Evolutionary conservation across 2,329 filamentous ascomycete species (phyloP).

Genomic region (Botrytis hyacinthi): DNA sequence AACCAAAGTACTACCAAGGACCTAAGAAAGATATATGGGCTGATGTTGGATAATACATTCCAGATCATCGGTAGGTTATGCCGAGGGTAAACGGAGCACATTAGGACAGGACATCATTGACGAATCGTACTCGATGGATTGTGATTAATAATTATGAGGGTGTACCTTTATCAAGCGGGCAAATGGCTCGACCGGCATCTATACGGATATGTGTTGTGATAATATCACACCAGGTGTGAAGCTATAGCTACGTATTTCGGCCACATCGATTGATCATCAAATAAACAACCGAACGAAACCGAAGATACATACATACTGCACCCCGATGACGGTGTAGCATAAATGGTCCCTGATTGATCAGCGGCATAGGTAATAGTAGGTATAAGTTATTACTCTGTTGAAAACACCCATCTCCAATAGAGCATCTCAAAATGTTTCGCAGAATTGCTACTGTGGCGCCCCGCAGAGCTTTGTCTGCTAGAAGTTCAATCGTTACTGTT

Average conservation of each 20-base stretch:
- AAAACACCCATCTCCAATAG: constrained; percentile 1
- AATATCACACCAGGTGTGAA: neutral
- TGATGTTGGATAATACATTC: neutral
- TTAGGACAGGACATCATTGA: neutral
- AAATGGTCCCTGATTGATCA: neutral
- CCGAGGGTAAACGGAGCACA: constrained; percentile 17
- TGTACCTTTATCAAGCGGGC: neutral
- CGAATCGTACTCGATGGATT: neutral
- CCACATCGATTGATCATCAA: neutral
- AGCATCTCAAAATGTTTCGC: constrained; percentile 35
- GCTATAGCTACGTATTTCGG: neutral
- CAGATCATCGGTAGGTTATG: neutral
- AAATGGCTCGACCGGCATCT: neutral
- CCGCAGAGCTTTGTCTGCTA: constrained; percentile 29
- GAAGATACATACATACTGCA: neutral
- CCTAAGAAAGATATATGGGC: neutral
- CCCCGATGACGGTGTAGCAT: neutral
- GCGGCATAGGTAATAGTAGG: neutral
- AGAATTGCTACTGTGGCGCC: constrained; percentile 33
- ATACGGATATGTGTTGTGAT: rapidly evolving
- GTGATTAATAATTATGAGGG: rapidly evolving
- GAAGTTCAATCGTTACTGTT: constrained; percentile 24
- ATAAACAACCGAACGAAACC: constrained; percentile 8
- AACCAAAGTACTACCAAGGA: neutral
- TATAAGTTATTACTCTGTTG: neutral